These are phyloP conservation scores for Trichophaea hybrida DNA, from an alignment of 2,329 filamentous ascomycete species.

Conservation along the genomic window DNA sequence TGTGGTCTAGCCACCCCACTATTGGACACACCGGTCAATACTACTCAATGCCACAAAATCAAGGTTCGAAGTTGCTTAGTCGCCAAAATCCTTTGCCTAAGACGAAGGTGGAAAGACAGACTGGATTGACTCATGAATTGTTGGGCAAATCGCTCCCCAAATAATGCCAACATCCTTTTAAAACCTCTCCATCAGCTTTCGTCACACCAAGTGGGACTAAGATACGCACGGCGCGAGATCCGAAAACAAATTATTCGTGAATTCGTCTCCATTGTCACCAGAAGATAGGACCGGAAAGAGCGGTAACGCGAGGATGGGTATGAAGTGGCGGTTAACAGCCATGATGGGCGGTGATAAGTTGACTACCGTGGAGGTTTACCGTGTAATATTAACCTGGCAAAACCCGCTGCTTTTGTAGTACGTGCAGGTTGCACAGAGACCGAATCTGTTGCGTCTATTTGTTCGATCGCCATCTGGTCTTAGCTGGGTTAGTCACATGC, in stretches of 20 bases:
- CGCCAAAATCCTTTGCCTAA: background rate
- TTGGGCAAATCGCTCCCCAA: conserved; percentile 29
- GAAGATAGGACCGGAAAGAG: background rate
- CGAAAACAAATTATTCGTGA: conserved; percentile 13
- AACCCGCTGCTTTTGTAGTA: no score
- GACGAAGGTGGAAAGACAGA: background rate
- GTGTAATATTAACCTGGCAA: no score
- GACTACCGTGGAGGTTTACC: no score
- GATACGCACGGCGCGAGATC: conserved; percentile 8
- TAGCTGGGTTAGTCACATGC: no score
- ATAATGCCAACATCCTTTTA: conserved; percentile 23
- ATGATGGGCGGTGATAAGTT: no score
- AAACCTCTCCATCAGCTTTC: no score
- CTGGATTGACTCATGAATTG: conserved; percentile 29
- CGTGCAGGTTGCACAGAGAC: no score
- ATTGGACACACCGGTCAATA: background rate
- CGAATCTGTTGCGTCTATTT: no score
- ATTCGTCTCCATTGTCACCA: conserved; percentile 8
- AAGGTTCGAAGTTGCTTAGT: background rate
- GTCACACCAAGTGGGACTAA: no score
- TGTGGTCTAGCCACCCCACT: conserved; percentile 32
- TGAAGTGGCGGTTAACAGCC: no score
- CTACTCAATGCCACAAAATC: background rate
- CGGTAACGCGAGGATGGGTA: no score
- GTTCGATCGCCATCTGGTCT: no score